Conservation (phyloP, 2,329 filamentous ascomycete genomes). For the Ceratocystiopsis sp. region DNA sequence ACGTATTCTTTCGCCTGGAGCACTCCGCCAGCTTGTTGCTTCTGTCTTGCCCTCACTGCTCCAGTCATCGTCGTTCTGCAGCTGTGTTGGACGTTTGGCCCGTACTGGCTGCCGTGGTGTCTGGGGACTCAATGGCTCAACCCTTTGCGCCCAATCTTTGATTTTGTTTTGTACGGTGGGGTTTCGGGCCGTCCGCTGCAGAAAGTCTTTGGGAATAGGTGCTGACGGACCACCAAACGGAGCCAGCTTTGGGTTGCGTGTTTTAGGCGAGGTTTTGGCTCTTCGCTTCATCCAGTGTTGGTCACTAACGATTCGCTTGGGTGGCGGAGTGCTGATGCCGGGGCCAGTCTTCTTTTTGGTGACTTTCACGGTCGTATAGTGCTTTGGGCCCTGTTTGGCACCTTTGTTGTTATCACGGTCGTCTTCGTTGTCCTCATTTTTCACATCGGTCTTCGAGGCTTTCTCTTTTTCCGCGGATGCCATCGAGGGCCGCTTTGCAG, state of each 20-base stretch:
- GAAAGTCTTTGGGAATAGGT: constrained; percentile 42
- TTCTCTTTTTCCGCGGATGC: too few species aligned
- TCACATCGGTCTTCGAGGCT: constrained; percentile 8
- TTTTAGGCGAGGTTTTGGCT: constrained; percentile 27
- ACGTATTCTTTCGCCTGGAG: constrained; percentile 17
- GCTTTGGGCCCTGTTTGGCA: not conserved
- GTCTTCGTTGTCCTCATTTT: constrained; percentile 12
- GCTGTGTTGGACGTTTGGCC: not conserved
- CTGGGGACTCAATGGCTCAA: constrained; percentile 28
- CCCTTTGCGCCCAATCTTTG: constrained; percentile 41
- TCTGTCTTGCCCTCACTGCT: constrained; percentile 8
- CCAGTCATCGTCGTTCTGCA: constrained; percentile 6
- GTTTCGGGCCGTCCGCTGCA: constrained; percentile 34
- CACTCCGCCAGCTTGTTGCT: constrained; percentile 10
- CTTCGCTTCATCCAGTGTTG: constrained; percentile 61
- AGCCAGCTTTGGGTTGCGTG: constrained; percentile 13
- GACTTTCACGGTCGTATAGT: constrained; percentile 2
- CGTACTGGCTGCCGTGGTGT: constrained; percentile 12
- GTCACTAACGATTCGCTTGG: constrained; percentile 86
- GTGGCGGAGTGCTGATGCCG: constrained; percentile 40
- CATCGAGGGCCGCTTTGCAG: too few species aligned
- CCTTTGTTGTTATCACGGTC: constrained; percentile 3
- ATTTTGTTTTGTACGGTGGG: constrained; percentile 42
- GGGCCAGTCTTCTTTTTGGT: constrained; percentile 11
- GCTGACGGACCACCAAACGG: constrained; percentile 14